Evolutionary conservation across 2,329 filamentous ascomycete species (phyloP), one percentile per base, ranked within the genome.

Genomic region (Colletotrichum cereale): DNA sequence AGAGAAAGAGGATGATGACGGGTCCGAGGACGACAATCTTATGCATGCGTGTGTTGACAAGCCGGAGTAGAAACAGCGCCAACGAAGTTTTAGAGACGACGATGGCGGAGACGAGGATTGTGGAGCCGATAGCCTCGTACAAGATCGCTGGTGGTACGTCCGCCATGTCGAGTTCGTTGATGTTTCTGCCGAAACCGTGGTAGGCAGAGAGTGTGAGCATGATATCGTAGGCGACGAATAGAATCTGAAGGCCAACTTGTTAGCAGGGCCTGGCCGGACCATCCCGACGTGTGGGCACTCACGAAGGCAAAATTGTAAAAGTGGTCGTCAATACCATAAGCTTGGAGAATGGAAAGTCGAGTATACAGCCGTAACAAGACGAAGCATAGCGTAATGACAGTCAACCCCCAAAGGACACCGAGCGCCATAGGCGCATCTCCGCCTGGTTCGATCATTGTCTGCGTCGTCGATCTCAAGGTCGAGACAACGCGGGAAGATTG

Each of bases 311-410:
- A 36, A 38, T 73, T 73, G 48, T 67, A 73, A 50, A 71, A 67
- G 7, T 73, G 71, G 60, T 73, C 71, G 42, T 73, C 67, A 26
- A 71, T 63, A 21, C 71, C 71, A 21, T 73, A 73, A 2, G 71
- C 67, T 40, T 67, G 55, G 8, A 73, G 58, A 10, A 73, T 44
- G 29, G 47, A 44, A 18, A 72, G 21, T 7, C 82, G 79, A 1
- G 81, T 83, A 62, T 83, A 84, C 1, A 80, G 74, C 3, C 81
- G 80, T 0, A 83, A 76, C 11, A 71, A 56, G 8, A 83, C 79
- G 60, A 84, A 79, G 36, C 76, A 26, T 4, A 80, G 58, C 24
- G 75, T 71, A 12, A 79, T 47, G 2, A 34, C 64, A 2, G 75
- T 75, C 57, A 79, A 38, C 16, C 73, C 50, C 78, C 78, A 80